Evolutionary conservation across 345 rosid genomes (phyloP), one percentile per base, ranked within the genome.

Genomic region (Lepidium aucheri): DNA sequence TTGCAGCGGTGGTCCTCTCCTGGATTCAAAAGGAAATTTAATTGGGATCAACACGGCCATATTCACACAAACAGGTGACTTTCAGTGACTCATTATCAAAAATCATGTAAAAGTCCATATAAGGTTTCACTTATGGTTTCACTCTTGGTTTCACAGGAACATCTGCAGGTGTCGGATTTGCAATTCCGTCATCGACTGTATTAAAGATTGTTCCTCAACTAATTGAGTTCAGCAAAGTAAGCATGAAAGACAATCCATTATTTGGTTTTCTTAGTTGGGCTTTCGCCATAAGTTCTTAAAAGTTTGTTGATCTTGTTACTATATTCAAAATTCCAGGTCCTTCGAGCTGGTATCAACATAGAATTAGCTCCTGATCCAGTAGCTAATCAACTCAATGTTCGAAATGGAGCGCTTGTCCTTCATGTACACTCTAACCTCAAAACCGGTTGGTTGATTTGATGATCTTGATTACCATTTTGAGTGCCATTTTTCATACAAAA

Each of bases 141-240:
- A 59, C 2, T 11, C 46, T 26, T 28, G 32, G 32, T 28, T 28
- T 28, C 7, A 63, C 82, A 89, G 97, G 98, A 46, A 83, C 97
- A 64, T 93, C 98, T 11, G 97, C 97, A 2, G 98, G 98, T 53
- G 96, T 93, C 18, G 97, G 98, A 8, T 93, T 93, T 78, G 98
- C 98, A 51, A 93, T 93, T 38, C 98, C 97, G 0, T 90, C 98
- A 41, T 85, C 94, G 40, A 90, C 96, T 3, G 96, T 93, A 46
- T 70, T 84, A 57, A 93, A 82, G 81, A 90, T 93, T 75, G 96
- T 88, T 45, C 98, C 97, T 54, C 97, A 90, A 70, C 82, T 93
- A 64, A 88, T 93, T 65, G 71, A 86, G 12, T 81, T 82, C 70
- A 94, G 98, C 56, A 93, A 88, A 77, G 96, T 86, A 77, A 82